Base-by-base conservation (phyloP, 768 basidiomycete species). In the Mycena epipterygia region DNA sequence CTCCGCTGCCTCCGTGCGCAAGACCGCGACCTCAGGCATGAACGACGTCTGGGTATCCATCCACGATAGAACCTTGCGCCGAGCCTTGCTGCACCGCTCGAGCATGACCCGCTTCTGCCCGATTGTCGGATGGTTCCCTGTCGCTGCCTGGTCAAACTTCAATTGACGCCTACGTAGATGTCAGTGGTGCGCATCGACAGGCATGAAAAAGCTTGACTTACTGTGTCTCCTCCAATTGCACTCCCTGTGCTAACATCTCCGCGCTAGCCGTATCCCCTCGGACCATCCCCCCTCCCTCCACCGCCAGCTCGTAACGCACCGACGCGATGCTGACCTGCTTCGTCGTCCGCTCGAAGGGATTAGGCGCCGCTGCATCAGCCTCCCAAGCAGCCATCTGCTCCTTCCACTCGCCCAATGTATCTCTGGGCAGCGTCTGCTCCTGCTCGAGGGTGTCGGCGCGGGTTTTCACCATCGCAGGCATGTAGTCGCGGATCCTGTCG, bases 71-170 rank as follows among this genome's bases (percentile, higher is more conserved):
- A 65, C 32, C 55, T 65, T 65, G 19, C 53, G 64, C 0, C 55
- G 64, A 2, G n/a, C 17, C 44, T 65, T 65, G 64, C 64, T 57
- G 32, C 52, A 56, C 8, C 64, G 64, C 27, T 65, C 64, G 23
- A 65, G 64, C 64, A 65, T 65, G 11, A 37, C 32, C 23, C 53
- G 53, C 23, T 57, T 65, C 25, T 65, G 64, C 2, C 9, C 19
- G 19, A 65, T 3, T 0, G 64, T 65, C 1, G 64, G 64, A 19
- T 65, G 64, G 5, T 12, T 12, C 7, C 64, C 64, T 6, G 49
- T 32, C 5, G 41, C 29, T n/a, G 55, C 52, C 46, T 65, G 64
- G 55, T 65, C 64, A 23, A 46, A 65, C 9, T 19, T 48, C 12
- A 65, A 25, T 16, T 48, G 30, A 7, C 64, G 64, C 17, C 64